Conservation (phyloP, 148 eudicot species). For the Rhododendron vialii region DNA sequence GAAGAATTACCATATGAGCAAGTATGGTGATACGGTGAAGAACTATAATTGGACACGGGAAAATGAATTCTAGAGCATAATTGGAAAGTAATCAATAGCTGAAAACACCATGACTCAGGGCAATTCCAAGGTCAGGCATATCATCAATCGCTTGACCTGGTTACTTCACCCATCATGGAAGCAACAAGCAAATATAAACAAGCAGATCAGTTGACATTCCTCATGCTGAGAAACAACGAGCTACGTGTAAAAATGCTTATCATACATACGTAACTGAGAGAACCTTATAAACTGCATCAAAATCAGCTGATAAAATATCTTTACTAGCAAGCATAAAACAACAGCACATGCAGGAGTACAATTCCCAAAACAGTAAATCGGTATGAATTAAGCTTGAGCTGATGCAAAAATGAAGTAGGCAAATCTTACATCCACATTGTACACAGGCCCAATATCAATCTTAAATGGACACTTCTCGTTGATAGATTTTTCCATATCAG, state of each 20-base stretch:
- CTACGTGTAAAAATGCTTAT: not conserved
- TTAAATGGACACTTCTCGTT: slow-evolving; percentile 84
- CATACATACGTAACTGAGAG: not conserved
- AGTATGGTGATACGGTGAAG: not conserved
- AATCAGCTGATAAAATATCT: not conserved
- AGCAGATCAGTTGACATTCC: not conserved
- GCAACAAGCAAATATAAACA: not conserved
- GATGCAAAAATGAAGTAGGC: not conserved
- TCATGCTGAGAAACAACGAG: not conserved
- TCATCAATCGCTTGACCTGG: not conserved
- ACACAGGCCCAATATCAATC: slow-evolving; percentile 97
- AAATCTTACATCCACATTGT: slow-evolving; percentile 76
- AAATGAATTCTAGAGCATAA: not conserved
- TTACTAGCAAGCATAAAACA: not conserved
- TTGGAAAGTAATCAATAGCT: not conserved
- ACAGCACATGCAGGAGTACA: not conserved
- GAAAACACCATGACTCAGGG: slow-evolving; percentile 1
- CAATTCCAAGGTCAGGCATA: not conserved
- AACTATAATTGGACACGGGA: not conserved
- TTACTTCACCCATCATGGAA: not conserved
- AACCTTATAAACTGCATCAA: not conserved
- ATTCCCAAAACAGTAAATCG: not conserved
- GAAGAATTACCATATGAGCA: not conserved
- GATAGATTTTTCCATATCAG: slow-evolving; percentile 75
- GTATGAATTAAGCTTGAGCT: not conserved